Percentiles rank a stretch among this genome's conserved stretches.
phyloP scores from a whole-genome alignment of 2,329 filamentous ascomycete genomes.

The Didymosphaeria variabile region DNA sequence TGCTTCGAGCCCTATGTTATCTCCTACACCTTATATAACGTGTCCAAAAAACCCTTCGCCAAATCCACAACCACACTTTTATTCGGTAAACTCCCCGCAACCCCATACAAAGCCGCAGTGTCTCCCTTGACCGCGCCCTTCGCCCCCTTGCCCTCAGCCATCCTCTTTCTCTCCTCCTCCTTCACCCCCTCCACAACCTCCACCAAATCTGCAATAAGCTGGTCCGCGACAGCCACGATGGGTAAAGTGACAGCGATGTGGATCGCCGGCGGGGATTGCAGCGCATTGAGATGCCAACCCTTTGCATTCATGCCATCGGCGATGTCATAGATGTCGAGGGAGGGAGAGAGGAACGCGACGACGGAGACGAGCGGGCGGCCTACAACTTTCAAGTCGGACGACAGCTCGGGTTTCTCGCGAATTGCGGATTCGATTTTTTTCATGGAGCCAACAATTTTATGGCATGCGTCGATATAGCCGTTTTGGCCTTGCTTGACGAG shows the following conservation, averaged over 20 bases:
- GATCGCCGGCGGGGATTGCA: conserved; percentile 90
- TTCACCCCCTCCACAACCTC: conserved; percentile 73
- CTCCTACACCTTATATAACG: conserved; percentile 81
- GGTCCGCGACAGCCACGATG: conserved; percentile 81
- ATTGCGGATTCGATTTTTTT: conserved; percentile 83
- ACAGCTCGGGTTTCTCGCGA: conserved; percentile 71
- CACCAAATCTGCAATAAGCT: conserved; percentile 75
- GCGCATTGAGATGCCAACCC: conserved; percentile 95
- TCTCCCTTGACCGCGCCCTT: conserved; percentile 73
- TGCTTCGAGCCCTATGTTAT: neutral
- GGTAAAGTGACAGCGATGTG: conserved; percentile 94
- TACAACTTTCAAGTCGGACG: conserved; percentile 78
- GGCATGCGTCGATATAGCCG: conserved; percentile 87
- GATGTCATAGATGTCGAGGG: conserved; percentile 93
- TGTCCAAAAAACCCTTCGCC: conserved; percentile 89
- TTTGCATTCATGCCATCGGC: conserved; percentile 84
- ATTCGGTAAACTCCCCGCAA: conserved; percentile 92
- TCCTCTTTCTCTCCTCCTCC: conserved; percentile 79
- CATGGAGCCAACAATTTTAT: conserved; percentile 84
- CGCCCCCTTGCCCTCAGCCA: conserved; percentile 72
- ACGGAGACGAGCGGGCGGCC: conserved; percentile 90
- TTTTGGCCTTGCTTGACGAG: conserved; percentile 87
- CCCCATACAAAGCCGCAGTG: conserved; percentile 89
- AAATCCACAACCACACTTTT: conserved; percentile 94
- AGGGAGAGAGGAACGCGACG: conserved; percentile 83